Conservation (phyloP, 306 rosid genomes). For the Pueraria montana region DNA sequence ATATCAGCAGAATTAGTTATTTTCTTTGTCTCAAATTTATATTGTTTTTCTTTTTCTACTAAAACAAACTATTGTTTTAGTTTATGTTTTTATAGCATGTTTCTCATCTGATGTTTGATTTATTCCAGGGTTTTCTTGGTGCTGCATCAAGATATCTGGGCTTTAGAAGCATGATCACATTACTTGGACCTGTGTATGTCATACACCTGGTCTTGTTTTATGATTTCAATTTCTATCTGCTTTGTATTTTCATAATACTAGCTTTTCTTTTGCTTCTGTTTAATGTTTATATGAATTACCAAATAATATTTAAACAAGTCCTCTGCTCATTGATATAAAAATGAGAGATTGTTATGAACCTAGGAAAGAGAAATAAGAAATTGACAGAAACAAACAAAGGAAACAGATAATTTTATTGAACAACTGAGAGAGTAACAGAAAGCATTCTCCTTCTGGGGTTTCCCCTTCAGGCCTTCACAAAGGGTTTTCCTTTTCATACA, state of each 20-base stretch:
- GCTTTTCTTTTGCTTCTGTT: slow-evolving; percentile 33
- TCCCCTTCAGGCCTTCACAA: background rate
- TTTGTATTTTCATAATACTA: slow-evolving; percentile 19
- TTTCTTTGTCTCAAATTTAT: slow-evolving; percentile 11
- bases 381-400: background rate
- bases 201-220: slow-evolving; percentile 47
- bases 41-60: slow-evolving; percentile 10
- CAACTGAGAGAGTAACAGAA: background rate
- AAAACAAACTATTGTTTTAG: slow-evolving; percentile 22
- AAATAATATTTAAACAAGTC: slow-evolving; percentile 19
- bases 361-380: background rate
- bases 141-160: slow-evolving; percentile 95
- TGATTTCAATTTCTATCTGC: slow-evolving; percentile 34
- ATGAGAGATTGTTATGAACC: background rate
- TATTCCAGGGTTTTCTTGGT: slow-evolving; percentile 82
- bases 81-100: slow-evolving; percentile 31
- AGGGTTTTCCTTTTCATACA: background rate
- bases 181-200: slow-evolving; percentile 92
- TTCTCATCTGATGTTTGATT: slow-evolving; percentile 43
- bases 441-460: background rate
- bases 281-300: slow-evolving; percentile 6
- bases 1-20: slow-evolving; percentile 12
- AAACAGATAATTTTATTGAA: background rate
- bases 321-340: background rate
- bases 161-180: slow-evolving; percentile 84